Percentiles rank a stretch among this genome's conserved stretches.
phyloP scores from a whole-genome alignment of 2,329 filamentous ascomycete species.

The Epichloe bromicola region DNA sequence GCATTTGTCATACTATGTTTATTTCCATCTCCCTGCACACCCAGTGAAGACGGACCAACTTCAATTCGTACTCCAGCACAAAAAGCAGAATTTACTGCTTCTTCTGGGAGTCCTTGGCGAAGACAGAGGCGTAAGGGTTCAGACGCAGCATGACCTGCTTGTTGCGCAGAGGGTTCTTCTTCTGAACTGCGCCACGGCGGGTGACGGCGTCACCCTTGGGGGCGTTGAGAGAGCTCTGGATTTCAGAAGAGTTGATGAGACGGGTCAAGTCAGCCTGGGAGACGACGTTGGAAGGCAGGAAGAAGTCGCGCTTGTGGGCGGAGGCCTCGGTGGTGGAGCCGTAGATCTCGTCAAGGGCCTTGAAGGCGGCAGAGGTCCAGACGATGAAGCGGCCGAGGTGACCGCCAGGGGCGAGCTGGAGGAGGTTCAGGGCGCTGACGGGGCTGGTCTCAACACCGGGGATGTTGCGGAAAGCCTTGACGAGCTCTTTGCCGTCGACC shows the following conservation, averaged over 20 bases:
- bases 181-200: constrained; percentile 86
- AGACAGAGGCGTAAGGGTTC: constrained; percentile 93
- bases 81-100: constrained; percentile 17
- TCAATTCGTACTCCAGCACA: not conserved
- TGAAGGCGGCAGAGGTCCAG: constrained; percentile 96
- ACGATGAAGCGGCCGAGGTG: constrained; percentile 98
- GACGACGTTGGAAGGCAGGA: constrained; percentile 85
- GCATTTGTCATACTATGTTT: not conserved
- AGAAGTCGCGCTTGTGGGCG: constrained; percentile 97
- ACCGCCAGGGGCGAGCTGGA: constrained; percentile 97
- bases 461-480: constrained; percentile 96
- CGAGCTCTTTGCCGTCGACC: constrained; percentile 86
- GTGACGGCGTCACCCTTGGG: constrained; percentile 82
- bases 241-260: constrained; percentile 98
- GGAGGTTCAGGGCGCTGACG: constrained; percentile 90
- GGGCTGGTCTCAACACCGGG: constrained; percentile 93
- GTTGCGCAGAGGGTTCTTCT: constrained; percentile 99
- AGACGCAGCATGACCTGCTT: constrained; percentile 97
- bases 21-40: constrained; percentile 22
- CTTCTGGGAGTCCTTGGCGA: constrained; percentile 52
- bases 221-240: constrained; percentile 87
- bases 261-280: constrained; percentile 90
- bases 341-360: constrained; percentile 94
- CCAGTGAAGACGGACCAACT: constrained; percentile 18
- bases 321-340: constrained; percentile 82